Evolutionary conservation across 345 rosid species (phyloP), one percentile per base, ranked within the genome.

Genomic region (Salix exigua): DNA sequence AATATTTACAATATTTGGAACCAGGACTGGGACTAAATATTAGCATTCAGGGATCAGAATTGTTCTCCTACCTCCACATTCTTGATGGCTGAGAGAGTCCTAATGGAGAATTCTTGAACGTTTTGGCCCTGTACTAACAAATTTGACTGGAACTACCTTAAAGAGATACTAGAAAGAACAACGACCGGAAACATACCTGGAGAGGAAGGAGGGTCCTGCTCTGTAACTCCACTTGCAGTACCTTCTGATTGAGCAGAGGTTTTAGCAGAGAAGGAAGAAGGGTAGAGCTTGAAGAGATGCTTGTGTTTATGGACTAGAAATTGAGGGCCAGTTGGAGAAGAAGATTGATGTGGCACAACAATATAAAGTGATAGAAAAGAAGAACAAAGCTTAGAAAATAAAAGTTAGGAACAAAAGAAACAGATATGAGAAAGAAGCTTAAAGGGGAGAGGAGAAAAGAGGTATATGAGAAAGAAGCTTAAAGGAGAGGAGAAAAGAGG

Each of bases 231-330:
- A 63, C 77, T 68, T 72, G 85, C 84, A 67, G 80, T 72, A 23
- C 78, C 77, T 26, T 85, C 84, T 12, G 92, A 75, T 46, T 75
- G 89, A 75, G 88, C 90, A 61, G 80, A 83, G 64, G 85, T 35
- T 73, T 73, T 71, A 8, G 68, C 68, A 70, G 66, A 67, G 65
- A 38, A 58, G 3, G 80, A 64, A 74, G 84, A 25, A 17, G 80
- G 50, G 66, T 12, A 64, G 76, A 67, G 77, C 70, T 78, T 79
- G 73, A 63, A 71, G 25, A n/a, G 40, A 70, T 25, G 81, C 42
- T 77, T 82, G 62, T 68, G 79, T 12, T 70, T 84, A 21, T 79
- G 82, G 46, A 55, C 64, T 14, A 73, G 67, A 25, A 72, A 80
- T 2, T 77, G 80, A 62, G 80, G 71, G 68, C 70, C 18, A 46